A percentile compares a stretch with the other conserved stretches of the same genome.
phyloP scores from a whole-genome alignment of 202 grass and related monocot species.

The Panicum virgatum region DNA sequence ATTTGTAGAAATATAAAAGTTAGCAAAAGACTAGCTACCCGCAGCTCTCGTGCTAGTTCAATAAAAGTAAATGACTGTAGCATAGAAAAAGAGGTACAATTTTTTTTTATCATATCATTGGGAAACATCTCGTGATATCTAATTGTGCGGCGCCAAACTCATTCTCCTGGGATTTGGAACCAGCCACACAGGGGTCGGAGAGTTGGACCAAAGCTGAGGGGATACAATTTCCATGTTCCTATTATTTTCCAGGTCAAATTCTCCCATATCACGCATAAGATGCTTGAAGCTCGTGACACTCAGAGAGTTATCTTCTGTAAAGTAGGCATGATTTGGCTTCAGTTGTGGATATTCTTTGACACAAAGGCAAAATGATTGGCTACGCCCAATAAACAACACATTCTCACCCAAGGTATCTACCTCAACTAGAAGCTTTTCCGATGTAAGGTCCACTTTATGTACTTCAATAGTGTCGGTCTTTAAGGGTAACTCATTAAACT shows the following conservation, averaged over 20 bases:
- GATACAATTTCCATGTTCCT: background rate
- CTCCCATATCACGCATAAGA: background rate
- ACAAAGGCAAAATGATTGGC: background rate
- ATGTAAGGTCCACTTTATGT: background rate
- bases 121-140: background rate
- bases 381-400: slow-evolving; percentile 1
- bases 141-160: background rate
- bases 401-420: background rate
- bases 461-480: background rate
- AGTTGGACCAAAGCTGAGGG: slow-evolving; percentile 7
- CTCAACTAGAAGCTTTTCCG: background rate
- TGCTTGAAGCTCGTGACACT: background rate
- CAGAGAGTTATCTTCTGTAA: background rate
- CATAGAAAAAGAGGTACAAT: too few species aligned
- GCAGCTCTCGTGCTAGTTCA: too few species aligned
- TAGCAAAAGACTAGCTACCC: too few species aligned
- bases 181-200: background rate
- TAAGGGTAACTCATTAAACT: too few species aligned
- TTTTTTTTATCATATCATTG: too few species aligned
- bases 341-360: slow-evolving; percentile 9
- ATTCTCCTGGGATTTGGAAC: background rate
- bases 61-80: too few species aligned
- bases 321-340: background rate
- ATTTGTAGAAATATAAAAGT: too few species aligned
- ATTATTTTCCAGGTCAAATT: background rate